phyloP scores from a whole-genome alignment of 352 stramenopile species.

The Globisporangium nunn region DNA sequence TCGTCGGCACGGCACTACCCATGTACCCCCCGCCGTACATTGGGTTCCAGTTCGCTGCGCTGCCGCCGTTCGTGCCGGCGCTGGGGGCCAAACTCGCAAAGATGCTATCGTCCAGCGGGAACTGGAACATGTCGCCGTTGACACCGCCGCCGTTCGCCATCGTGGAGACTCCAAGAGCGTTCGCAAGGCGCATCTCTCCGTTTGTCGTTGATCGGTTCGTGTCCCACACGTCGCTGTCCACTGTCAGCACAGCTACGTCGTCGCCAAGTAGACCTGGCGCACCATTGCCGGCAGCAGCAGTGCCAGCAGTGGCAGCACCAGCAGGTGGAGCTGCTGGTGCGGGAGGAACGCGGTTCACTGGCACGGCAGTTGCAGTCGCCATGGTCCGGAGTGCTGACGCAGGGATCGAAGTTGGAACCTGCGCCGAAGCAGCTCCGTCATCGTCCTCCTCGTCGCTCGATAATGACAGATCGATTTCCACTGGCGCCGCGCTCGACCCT shows the following conservation, averaged over 20 bases:
- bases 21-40: conserved; percentile 24
- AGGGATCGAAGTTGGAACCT: background rate
- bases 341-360: conserved; percentile 8
- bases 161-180: conserved; percentile 2
- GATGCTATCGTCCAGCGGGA: conserved; percentile 54
- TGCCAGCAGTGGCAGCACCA: conserved; percentile 3
- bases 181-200: conserved; percentile 20
- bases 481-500: conserved; percentile 27
- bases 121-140: conserved; percentile 35
- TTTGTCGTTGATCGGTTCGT: conserved; percentile 16
- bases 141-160: conserved; percentile 3
- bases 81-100: conserved; percentile 24
- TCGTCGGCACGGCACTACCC: conserved; percentile 14
- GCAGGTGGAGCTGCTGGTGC: conserved; percentile 1
- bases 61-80: conserved; percentile 14
- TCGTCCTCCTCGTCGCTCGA: conserved; percentile 67
- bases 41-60: conserved; percentile 25
- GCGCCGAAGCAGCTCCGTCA: conserved; percentile 6
- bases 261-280: conserved; percentile 32
- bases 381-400: background rate
- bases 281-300: background rate
- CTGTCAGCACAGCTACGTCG: conserved; percentile 57
- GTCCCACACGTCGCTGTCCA: conserved; percentile 62
- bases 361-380: background rate
- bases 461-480: conserved; percentile 70